Base-by-base conservation (phyloP, 1,139 yeast genomes). In the Eremothecium coryli region DNA sequence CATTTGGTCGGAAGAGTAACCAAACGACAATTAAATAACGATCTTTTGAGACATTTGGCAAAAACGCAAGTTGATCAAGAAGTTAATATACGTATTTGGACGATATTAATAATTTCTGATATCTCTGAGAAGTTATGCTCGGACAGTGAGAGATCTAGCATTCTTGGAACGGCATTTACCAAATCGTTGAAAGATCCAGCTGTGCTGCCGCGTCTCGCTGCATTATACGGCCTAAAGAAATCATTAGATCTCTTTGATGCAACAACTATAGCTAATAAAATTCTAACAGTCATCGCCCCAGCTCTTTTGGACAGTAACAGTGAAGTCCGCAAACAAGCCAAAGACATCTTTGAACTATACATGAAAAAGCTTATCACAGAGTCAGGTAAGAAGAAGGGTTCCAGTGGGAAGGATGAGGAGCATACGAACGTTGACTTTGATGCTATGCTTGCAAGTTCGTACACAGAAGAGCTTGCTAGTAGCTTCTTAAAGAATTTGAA, bases 211-310 rank as follows among this genome's bases (percentile, higher is more conserved):
- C 71, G 93, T 43, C 60, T 80, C 54, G 82, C 82, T 4, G 86
- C 96, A 0, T 64, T 90, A 25, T 63, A 76, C 41, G 94, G 96
- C 1, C 71, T 90, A 43, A 73, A 71, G 32, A 65, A 70, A 10
- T 70, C 84, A 15, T 64, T 77, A 18, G 77, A 76, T 6, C 73
- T 70, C 33, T 86, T 86, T 49, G 64, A 80, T 1, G 76, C 86
- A 3, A 82, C 74, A 18, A 82, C 86, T 35, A 78, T 86, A 37
- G 82, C 95, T 42, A 73, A 77, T 23, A 82, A 80, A 52, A 71
- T 88, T n/a, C 60, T 90, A 40, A 93, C 95, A 0, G 85, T 86
- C 5, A 70, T 90, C 40, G 88, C 95, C 0, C 84, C 93, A 1
- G 74, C 90, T 0, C 64, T 90, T 39, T 69, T 90, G 58, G 98